These are phyloP conservation scores for Volvox africanus DNA, from an alignment of 139 green algal genomes.

Conservation along the genomic window DNA sequence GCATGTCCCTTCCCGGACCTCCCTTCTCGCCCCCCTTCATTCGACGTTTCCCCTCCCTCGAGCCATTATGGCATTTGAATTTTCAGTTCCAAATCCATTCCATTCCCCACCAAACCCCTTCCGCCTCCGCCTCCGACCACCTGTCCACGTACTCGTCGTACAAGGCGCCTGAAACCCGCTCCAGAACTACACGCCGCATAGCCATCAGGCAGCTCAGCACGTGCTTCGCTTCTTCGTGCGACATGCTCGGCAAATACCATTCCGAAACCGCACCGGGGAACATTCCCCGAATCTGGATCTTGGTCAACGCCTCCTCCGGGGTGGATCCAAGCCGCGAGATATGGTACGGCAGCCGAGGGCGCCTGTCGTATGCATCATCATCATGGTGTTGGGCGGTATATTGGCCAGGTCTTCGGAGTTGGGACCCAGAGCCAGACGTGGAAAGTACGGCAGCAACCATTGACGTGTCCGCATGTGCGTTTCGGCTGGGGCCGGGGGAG, in stretches of 20 bases:
- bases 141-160: conserved; percentile 40
- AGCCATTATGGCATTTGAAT: background rate
- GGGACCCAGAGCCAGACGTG: background rate
- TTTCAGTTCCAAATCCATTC: conserved; percentile 44
- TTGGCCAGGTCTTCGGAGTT: background rate
- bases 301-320: conserved; percentile 11
- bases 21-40: no score
- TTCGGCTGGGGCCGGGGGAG: background rate
- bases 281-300: conserved; percentile 35
- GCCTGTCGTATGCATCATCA: background rate
- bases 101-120: conserved; percentile 37
- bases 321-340: background rate
- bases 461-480: background rate
- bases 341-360: background rate
- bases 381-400: background rate
- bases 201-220: conserved; percentile 24
- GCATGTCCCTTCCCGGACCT: no score
- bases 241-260: conserved; percentile 40
- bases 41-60: no score
- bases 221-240: conserved; percentile 5
- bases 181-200: background rate
- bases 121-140: conserved; percentile 7
- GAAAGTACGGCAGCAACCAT: background rate
- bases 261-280: conserved; percentile 32
- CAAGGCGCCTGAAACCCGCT: background rate